These are phyloP conservation scores for Serendipita sp. DNA, from an alignment of 768 basidiomycete genomes.

Conservation along the genomic window DNA sequence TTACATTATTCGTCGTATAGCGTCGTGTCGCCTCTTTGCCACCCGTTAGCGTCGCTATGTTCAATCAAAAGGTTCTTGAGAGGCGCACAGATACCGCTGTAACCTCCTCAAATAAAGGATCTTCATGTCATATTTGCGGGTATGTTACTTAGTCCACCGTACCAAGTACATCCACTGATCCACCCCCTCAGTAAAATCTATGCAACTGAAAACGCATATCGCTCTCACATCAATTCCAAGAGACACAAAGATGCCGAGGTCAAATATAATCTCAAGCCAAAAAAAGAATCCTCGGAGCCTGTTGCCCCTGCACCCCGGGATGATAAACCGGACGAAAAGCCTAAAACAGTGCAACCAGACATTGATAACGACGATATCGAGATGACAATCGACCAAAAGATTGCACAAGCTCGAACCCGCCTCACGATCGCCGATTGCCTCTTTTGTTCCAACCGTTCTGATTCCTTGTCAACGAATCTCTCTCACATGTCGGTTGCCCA, in stretches of 20 bases:
- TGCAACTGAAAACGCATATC: constrained; percentile 75
- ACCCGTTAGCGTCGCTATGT: constrained; percentile 59
- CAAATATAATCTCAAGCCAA: constrained; percentile 20
- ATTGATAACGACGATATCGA: constrained; percentile 20
- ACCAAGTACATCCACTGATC: neutral
- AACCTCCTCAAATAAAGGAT: constrained; percentile 40
- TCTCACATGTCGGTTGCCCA: constrained; percentile 77
- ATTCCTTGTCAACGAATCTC: constrained; percentile 48
- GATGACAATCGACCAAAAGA: constrained; percentile 54
- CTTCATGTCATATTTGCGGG: constrained; percentile 70
- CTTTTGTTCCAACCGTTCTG: constrained; percentile 51
- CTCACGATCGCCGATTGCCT: constrained; percentile 59
- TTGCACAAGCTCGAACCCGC: constrained; percentile 50
- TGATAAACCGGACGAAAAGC: constrained; percentile 1
- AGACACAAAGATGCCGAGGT: constrained; percentile 71
- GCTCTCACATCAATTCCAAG: constrained; percentile 74
- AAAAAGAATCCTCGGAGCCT: constrained; percentile 9
- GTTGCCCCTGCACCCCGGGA: constrained; percentile 11
- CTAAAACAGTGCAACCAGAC: constrained; percentile 10
- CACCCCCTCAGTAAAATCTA: constrained; percentile 58
- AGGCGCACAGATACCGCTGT: constrained; percentile 60
- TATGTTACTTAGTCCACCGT: constrained; percentile 26
- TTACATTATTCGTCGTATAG: constrained; percentile 13
- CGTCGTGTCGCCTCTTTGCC: constrained; percentile 81
- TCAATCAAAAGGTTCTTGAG: constrained; percentile 80